Conservation (phyloP, 306 rosid genomes). For the Benincasa hispida region DNA sequence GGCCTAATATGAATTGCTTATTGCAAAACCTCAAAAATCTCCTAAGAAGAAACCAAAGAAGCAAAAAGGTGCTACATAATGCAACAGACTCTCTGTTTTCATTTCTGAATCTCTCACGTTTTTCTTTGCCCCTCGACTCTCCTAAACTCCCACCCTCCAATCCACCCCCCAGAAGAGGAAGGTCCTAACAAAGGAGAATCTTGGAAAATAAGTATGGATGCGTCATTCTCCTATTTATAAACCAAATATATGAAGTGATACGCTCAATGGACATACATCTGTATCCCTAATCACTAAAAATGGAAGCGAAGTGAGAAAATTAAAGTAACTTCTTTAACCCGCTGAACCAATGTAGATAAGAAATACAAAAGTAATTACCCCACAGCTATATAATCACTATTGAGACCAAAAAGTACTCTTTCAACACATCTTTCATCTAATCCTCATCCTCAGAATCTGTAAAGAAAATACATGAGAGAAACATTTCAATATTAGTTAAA, state of each 20-base stretch:
- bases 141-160: not conserved
- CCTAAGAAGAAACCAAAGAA: not conserved
- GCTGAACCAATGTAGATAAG: not conserved
- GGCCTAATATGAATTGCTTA: not conserved
- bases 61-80: not conserved
- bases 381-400: conserved; percentile 27
- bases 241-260: not conserved
- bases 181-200: not conserved
- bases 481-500: conserved; percentile 7
- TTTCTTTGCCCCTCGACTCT: not conserved
- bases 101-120: not conserved
- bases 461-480: not conserved
- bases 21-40: not conserved
- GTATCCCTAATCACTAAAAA: conserved; percentile 1
- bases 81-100: not conserved
- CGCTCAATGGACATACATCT: not conserved
- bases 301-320: not conserved
- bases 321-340: conserved; percentile 2
- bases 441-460: conserved; percentile 96
- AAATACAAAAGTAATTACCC: conserved; percentile 14
- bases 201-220: not conserved
- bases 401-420: conserved; percentile 10
- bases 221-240: not conserved
- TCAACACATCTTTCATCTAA: conserved; percentile 27
- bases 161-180: not conserved